These are phyloP conservation scores for Candida pseudoviswanathii DNA, from an alignment of 1,139 yeast species.

Conservation along the genomic window DNA sequence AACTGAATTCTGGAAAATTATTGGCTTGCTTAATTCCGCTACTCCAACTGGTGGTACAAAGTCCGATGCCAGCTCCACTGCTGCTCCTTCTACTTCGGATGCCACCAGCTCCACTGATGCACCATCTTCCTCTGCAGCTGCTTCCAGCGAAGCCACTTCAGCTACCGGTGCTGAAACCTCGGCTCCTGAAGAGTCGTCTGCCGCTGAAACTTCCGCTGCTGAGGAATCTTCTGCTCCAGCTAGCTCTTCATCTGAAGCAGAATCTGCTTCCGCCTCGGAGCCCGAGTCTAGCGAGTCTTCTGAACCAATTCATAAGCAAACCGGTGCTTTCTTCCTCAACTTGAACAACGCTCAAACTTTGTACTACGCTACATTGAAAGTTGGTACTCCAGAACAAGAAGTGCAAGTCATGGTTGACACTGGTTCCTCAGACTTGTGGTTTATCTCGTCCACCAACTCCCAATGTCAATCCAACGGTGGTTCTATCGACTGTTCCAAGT, in stretches of 20 bases:
- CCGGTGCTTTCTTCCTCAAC: conserved; percentile 13
- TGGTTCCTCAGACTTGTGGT: conserved; percentile 49
- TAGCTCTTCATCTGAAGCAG: neutral
- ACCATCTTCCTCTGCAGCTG: neutral
- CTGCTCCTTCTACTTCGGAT: neutral
- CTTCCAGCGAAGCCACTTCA: neutral
- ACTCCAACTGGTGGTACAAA: neutral
- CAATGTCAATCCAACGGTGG: conserved; percentile 15
- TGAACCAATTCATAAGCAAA: neutral
- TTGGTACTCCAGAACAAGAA: conserved; percentile 40
- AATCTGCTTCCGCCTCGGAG: neutral
- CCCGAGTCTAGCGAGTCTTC: conserved; percentile 1
- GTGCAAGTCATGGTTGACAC: conserved; percentile 40
- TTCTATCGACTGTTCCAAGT: conserved; percentile 33
- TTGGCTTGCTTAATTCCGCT: neutral
- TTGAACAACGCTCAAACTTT: conserved; percentile 17
- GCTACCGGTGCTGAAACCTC: neutral
- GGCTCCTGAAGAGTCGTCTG: neutral
- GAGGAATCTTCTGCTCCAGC: neutral
- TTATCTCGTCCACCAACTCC: conserved; percentile 16
- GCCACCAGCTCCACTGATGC: too few species aligned
- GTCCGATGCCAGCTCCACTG: neutral
- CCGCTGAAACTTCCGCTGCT: neutral
- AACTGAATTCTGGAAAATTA: conserved; percentile 2
- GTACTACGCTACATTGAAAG: conserved; percentile 29